Evolutionary conservation across 108 stramenopile species (phyloP).

Genomic region (Thalassiosira profunda): DNA sequence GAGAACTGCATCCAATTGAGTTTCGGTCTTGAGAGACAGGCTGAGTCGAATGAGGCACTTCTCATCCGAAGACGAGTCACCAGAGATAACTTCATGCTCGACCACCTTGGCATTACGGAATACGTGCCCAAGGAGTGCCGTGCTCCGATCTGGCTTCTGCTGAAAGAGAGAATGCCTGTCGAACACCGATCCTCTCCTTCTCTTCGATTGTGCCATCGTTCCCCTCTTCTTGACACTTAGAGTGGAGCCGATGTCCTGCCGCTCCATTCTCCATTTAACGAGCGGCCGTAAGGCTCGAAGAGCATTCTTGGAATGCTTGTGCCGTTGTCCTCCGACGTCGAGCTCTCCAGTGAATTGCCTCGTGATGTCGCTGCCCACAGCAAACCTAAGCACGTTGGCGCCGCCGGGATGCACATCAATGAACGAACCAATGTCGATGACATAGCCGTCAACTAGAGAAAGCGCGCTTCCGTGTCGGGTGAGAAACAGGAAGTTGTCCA

Average conservation of each 20-base stretch:
- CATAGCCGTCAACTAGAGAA: slow-evolving; percentile 27
- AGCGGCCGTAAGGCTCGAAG: slow-evolving; percentile 3
- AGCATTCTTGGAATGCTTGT: slow-evolving; percentile 16
- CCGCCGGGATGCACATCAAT: slow-evolving; percentile 30
- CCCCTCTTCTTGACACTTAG: too few species aligned
- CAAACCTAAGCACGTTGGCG: slow-evolving; percentile 14
- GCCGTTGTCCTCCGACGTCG: slow-evolving; percentile 21
- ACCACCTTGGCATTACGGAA: not conserved
- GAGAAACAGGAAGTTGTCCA: slow-evolving; percentile 30
- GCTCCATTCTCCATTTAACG: slow-evolving; percentile 22
- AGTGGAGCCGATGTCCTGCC: not conserved
- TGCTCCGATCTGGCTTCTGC: too few species aligned
- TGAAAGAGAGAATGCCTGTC: too few species aligned
- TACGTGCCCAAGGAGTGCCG: too few species aligned
- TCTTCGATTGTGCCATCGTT: too few species aligned
- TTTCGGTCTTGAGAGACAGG: slow-evolving; percentile 8
- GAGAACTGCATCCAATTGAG: not conserved
- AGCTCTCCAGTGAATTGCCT: slow-evolving; percentile 9
- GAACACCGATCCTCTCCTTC: too few species aligned
- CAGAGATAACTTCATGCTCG: not conserved
- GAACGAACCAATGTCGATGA: slow-evolving; percentile 23
- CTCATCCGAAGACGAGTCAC: not conserved
- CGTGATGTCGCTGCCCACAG: slow-evolving; percentile 27
- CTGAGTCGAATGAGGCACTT: slow-evolving; percentile 1
- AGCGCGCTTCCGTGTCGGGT: slow-evolving; percentile 15